A percentile compares a stretch with the other conserved stretches of the same genome.
Evolutionary conservation across 768 basidiomycete genomes (phyloP).

Genomic region (Lepiota subincarnata): DNA sequence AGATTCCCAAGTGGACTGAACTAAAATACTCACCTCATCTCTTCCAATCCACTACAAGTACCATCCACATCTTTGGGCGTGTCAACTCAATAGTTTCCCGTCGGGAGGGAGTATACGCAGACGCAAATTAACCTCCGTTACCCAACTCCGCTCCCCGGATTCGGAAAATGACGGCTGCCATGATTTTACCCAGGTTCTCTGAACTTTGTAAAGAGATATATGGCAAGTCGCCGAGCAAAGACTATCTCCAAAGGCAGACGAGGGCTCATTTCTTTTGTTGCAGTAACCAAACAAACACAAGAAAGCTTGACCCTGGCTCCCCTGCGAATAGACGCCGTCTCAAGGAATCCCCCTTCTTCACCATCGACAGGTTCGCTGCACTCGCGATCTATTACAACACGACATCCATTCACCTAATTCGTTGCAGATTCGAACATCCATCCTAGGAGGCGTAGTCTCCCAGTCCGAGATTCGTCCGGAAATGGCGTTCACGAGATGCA

Average conservation of each 20-base stretch:
- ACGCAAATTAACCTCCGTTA: background rate
- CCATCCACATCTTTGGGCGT: no score
- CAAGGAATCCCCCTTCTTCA: background rate
- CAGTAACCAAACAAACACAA: background rate
- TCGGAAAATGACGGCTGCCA: conserved; percentile 2
- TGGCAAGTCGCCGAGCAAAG: background rate
- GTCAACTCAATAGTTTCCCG: no score
- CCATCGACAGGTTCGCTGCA: no score
- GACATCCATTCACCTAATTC: no score
- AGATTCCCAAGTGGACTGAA: no score
- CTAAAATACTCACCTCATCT: no score
- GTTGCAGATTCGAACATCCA: background rate
- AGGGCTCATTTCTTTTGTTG: background rate
- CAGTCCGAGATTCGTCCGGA: background rate
- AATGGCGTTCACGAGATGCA: background rate
- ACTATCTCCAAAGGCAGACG: no score
- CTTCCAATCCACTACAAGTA: no score
- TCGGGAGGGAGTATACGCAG: no score
- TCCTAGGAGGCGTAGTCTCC: background rate
- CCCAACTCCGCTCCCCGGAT: no score
- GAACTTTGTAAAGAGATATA: conserved; percentile 2
- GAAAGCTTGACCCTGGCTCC: conserved; percentile 9
- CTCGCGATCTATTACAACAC: no score
- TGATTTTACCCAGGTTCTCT: conserved; percentile 4
- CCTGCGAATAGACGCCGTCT: conserved; percentile 8